phyloP scores from a whole-genome alignment of 768 basidiomycete genomes.

The Dendrothele bispora region DNA sequence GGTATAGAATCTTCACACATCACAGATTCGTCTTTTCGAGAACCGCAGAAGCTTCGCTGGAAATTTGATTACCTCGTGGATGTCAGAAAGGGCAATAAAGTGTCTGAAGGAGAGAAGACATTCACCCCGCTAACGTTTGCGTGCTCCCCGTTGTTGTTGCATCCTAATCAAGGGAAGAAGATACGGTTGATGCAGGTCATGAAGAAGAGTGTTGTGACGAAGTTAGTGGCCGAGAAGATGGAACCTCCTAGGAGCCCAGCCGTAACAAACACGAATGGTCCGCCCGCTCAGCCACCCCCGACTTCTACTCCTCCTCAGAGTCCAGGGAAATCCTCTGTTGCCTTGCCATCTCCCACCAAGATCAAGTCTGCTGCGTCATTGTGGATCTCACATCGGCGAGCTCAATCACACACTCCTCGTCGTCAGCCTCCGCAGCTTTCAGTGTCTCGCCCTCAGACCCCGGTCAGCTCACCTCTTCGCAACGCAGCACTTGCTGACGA shows the following conservation, averaged over 20 bases:
- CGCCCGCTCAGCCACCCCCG: neutral
- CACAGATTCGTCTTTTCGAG: conserved; percentile 14
- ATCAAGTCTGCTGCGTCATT: no score
- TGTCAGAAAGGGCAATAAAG: conserved; percentile 48
- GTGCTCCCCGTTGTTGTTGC: conserved; percentile 64
- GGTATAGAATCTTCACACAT: conserved; percentile 55
- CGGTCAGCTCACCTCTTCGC: no score
- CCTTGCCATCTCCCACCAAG: no score
- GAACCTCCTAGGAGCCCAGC: conserved; percentile 37
- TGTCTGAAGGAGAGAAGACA: conserved; percentile 66
- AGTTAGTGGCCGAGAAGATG: conserved; percentile 61
- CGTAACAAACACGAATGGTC: neutral
- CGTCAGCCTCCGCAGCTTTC: conserved; percentile 1
- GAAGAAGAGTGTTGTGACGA: conserved; percentile 68
- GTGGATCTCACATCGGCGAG: conserved; percentile 28
- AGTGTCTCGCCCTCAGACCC: conserved; percentile 12
- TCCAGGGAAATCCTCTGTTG: neutral
- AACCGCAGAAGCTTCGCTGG: conserved; percentile 58
- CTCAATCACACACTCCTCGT: conserved; percentile 22
- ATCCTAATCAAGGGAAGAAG: conserved; percentile 40
- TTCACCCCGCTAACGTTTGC: conserved; percentile 73
- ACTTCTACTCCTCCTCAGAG: neutral
- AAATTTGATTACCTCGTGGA: conserved; percentile 78
- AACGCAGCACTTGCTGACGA: no score
- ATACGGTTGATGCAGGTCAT: conserved; percentile 69